phyloP scores from a whole-genome alignment of 2,329 filamentous ascomycete species.

The Beauveria scarabaeidicola region DNA sequence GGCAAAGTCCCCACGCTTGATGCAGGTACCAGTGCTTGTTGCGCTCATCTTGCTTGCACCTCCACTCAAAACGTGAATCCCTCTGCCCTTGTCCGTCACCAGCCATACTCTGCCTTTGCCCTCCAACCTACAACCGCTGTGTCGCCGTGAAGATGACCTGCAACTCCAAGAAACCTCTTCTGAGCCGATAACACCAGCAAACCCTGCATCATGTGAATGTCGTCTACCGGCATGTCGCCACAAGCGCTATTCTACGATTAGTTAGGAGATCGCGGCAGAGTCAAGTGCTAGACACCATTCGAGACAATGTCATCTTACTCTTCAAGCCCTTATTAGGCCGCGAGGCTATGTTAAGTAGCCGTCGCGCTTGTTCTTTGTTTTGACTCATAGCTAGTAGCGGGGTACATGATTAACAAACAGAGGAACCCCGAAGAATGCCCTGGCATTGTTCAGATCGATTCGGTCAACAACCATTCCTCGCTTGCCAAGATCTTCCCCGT shows the following conservation, averaged over 20 bases:
- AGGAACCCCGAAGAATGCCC: not conserved
- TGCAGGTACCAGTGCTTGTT: not conserved
- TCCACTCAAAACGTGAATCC: not conserved
- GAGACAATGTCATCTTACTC: constrained; percentile 1
- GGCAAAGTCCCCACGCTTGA: not conserved
- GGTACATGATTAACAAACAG: not conserved
- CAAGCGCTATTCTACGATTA: not conserved
- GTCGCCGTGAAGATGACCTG: not conserved
- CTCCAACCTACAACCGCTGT: not conserved
- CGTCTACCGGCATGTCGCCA: not conserved
- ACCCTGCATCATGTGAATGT: not conserved
- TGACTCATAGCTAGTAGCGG: not conserved
- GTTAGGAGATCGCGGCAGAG: not conserved
- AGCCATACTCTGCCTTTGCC: not conserved
- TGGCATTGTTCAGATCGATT: not conserved
- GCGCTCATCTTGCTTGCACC: not conserved
- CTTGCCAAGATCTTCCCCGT: not conserved
- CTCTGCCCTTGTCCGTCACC: not conserved
- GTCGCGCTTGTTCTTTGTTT: not conserved
- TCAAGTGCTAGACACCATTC: not conserved
- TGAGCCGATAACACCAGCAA: not conserved
- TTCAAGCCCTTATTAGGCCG: not conserved
- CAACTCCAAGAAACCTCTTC: not conserved
- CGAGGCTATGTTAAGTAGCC: too few species aligned
- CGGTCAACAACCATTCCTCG: not conserved